These are phyloP conservation scores for Xylaria sp. DNA, from an alignment of 2,329 filamentous ascomycete genomes.

Conservation along the genomic window DNA sequence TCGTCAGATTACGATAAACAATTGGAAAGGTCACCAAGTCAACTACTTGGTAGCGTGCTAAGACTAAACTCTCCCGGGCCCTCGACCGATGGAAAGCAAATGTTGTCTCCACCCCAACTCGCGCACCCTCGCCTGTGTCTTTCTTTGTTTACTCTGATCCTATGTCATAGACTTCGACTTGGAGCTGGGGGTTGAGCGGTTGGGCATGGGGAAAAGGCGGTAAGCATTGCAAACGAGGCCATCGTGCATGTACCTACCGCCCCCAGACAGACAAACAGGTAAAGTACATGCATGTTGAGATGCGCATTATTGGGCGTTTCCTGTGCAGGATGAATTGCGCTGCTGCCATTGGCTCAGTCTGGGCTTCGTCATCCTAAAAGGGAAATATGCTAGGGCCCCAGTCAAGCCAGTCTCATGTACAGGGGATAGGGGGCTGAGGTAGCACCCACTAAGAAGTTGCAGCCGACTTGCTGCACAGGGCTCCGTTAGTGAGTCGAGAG, in stretches of 20 bases:
- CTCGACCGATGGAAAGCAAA: constrained; percentile 23
- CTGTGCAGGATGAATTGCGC: constrained; percentile 14
- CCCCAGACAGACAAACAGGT: constrained; percentile 30
- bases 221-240: constrained; percentile 32
- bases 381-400: constrained; percentile 30
- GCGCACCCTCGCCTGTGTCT: constrained; percentile 16
- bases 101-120: constrained; percentile 28
- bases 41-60: constrained; percentile 15
- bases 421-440: constrained; percentile 30
- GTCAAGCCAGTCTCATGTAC: constrained; percentile 32
- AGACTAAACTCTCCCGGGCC: constrained; percentile 8
- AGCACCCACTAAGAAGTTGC: constrained; percentile 13
- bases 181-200: constrained; percentile 13
- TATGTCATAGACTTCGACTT: constrained; percentile 26
- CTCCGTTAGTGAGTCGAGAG: not conserved
- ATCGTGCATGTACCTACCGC: constrained; percentile 16
- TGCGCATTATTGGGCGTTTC: constrained; percentile 31
- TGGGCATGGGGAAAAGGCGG: constrained; percentile 36
- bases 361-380: constrained; percentile 33
- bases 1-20: not conserved
- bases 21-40: not conserved
- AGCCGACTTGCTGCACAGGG: constrained; percentile 26
- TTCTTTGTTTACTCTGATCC: constrained; percentile 21
- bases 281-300: constrained; percentile 30
- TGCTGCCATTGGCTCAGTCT: constrained; percentile 26